Conservation (phyloP, 768 basidiomycete species). For the Trametes gibbosa region DNA sequence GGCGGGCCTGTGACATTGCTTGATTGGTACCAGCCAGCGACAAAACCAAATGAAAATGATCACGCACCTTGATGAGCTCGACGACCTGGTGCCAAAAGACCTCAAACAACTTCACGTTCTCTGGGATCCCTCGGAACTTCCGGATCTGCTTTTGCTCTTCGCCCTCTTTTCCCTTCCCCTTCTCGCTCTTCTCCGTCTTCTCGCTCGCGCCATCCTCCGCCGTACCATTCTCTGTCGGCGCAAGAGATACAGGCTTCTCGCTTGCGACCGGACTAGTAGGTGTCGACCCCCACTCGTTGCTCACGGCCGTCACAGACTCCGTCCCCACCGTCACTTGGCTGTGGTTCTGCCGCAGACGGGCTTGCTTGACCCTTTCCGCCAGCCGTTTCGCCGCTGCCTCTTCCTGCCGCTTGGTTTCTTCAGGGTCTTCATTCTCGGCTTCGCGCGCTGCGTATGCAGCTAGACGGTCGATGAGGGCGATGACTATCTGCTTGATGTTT, state of each 20-base stretch:
- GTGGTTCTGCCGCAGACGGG: conserved; percentile 56
- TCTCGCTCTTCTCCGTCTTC: conserved; percentile 35
- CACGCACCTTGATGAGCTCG: conserved; percentile 89
- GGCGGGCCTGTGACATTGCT: conserved; percentile 67
- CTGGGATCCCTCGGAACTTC: conserved; percentile 94
- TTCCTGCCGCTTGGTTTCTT: conserved; percentile 90
- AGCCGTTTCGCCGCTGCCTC: conserved; percentile 88
- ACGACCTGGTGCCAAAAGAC: conserved; percentile 99
- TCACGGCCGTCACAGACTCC: conserved; percentile 21
- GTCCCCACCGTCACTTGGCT: conserved; percentile 13
- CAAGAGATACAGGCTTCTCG: conserved; percentile 13
- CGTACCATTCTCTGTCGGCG: conserved; percentile 15
- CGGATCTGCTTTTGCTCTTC: conserved; percentile 40
- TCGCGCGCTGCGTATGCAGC: conserved; percentile 96
- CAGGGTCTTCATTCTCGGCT: conserved; percentile 94
- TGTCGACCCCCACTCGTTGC: conserved; percentile 27
- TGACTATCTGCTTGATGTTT: conserved; percentile 98
- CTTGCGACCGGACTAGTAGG: conserved; percentile 27
- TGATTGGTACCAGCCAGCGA: background rate
- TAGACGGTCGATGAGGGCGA: conserved; percentile 92
- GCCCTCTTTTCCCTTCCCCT: conserved; percentile 61
- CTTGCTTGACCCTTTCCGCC: conserved; percentile 85
- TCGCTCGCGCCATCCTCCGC: conserved; percentile 14
- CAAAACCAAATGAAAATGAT: background rate
- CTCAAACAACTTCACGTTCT: conserved; percentile 93